Evolutionary conservation across 495 filamentous ascomycete genomes (phyloP).

Genomic region (Lasiosphaeris hirsuta): DNA sequence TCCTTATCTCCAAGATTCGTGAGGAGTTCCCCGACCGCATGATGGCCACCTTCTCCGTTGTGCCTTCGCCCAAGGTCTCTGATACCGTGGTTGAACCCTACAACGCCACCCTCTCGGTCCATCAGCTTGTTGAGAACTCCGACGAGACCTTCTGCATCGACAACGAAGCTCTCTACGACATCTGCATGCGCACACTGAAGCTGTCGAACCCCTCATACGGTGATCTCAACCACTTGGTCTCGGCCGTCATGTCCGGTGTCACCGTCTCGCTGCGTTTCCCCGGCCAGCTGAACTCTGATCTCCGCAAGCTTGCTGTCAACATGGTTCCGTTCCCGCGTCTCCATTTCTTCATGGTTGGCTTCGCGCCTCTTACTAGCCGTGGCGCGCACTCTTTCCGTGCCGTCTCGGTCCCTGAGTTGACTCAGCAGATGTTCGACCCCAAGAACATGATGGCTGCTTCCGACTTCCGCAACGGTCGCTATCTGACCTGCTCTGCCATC

Average conservation of each 20-base stretch:
- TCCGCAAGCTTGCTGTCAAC: conserved; percentile 99
- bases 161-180: conserved; percentile 99
- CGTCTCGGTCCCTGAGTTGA: conserved; percentile 95
- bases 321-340: conserved; percentile 99
- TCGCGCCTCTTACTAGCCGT: conserved; percentile 96
- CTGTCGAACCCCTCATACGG: conserved; percentile 97
- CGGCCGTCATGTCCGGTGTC: conserved; percentile 99
- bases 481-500: conserved; percentile 99
- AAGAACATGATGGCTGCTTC: conserved; percentile 99
- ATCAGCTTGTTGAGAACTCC: conserved; percentile 99
- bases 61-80: conserved; percentile 99
- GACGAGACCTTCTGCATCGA: conserved; percentile 99
- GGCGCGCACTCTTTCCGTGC: conserved; percentile 94
- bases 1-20: conserved; percentile 99
- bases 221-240: conserved; percentile 99
- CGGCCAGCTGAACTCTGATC: conserved; percentile 99
- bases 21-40: conserved; percentile 99
- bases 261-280: conserved; percentile 99
- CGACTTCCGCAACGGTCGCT: conserved; percentile 99
- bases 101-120: conserved; percentile 98
- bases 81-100: conserved; percentile 99
- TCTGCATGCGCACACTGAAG: conserved; percentile 99
- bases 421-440: conserved; percentile 99
- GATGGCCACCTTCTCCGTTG: conserved; percentile 99
- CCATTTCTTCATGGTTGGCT: conserved; percentile 99